Evolutionary conservation across 2,329 filamentous ascomycete species (phyloP).

Genomic region (Fusarium compactum): DNA sequence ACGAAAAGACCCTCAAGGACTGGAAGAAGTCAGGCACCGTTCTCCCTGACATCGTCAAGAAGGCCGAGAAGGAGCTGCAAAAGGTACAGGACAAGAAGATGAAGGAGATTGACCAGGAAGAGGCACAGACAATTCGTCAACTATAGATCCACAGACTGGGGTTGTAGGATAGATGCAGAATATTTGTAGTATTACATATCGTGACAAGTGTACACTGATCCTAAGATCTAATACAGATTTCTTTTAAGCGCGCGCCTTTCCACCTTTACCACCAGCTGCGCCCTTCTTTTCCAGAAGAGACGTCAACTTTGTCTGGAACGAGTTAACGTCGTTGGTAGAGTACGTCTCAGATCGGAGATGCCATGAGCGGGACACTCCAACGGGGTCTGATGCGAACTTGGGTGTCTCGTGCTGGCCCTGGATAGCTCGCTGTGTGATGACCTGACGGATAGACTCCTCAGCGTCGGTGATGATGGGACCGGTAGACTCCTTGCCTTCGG

Average conservation of each 20-base stretch:
- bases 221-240: constrained; percentile 30
- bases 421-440: constrained; percentile 51
- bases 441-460: constrained; percentile 51
- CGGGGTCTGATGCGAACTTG: constrained; percentile 50
- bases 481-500: constrained; percentile 36
- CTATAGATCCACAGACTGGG: constrained; percentile 40
- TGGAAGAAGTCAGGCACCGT: constrained; percentile 61
- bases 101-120: constrained; percentile 61
- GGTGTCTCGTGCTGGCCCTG: constrained; percentile 55
- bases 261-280: constrained; percentile 35
- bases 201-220: constrained; percentile 47
- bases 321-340: constrained; percentile 49
- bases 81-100: constrained; percentile 66
- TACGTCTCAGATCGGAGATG: constrained; percentile 56
- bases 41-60: constrained; percentile 61
- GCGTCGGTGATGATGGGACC: constrained; percentile 49
- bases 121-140: constrained; percentile 62
- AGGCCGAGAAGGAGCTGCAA: constrained; percentile 61
- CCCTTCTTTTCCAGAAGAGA: constrained; percentile 47
- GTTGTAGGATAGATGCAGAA: constrained; percentile 31
- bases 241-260: constrained; percentile 43
- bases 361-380: constrained; percentile 52
- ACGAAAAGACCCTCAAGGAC: constrained; percentile 62
- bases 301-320: constrained; percentile 56
- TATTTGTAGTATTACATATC: constrained; percentile 48